phyloP scores from a whole-genome alignment of 2,329 filamentous ascomycete species.

The Talaromyces rugulosus region DNA sequence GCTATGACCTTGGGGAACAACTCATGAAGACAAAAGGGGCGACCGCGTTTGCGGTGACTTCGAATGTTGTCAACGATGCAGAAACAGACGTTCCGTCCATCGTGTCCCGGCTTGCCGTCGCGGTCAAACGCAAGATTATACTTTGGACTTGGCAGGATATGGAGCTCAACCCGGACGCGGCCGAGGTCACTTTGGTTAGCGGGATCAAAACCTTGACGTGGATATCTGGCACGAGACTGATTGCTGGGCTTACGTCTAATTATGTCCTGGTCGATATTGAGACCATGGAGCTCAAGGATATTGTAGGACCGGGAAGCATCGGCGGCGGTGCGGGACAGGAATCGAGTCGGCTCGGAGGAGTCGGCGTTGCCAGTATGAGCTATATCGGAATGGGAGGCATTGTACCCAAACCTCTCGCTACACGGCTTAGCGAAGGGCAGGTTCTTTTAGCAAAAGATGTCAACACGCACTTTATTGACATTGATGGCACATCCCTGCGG shows the following conservation, averaged over 20 bases:
- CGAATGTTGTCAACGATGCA: conserved; percentile 88
- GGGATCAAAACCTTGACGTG: conserved; percentile 86
- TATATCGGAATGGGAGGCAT: conserved; percentile 94
- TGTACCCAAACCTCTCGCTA: conserved; percentile 83
- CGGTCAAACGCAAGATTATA: conserved; percentile 83
- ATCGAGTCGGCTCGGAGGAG: conserved; percentile 72
- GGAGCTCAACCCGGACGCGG: conserved; percentile 69
- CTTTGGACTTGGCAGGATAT: conserved; percentile 97
- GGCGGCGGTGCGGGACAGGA: conserved; percentile 62
- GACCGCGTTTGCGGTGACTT: conserved; percentile 85
- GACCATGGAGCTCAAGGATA: conserved; percentile 68
- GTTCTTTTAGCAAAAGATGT: conserved; percentile 96
- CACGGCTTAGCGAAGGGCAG: conserved; percentile 75
- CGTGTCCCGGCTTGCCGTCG: conserved; percentile 84
- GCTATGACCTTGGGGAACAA: conserved; percentile 75
- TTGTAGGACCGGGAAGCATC: conserved; percentile 70
- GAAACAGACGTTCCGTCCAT: conserved; percentile 87
- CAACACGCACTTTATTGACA: conserved; percentile 87
- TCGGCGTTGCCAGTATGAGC: conserved; percentile 83
- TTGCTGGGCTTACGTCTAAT: conserved; percentile 86
- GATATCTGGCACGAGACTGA: conserved; percentile 79
- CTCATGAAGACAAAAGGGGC: conserved; percentile 83
- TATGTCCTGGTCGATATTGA: conserved; percentile 86
- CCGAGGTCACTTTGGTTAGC: conserved; percentile 75
- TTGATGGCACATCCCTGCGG: conserved; percentile 73